Percentiles rank a stretch among this genome's conserved stretches.
These are phyloP conservation scores for Closterium sp. DNA, from an alignment of 139 green algal genomes.

Conservation along the genomic window DNA sequence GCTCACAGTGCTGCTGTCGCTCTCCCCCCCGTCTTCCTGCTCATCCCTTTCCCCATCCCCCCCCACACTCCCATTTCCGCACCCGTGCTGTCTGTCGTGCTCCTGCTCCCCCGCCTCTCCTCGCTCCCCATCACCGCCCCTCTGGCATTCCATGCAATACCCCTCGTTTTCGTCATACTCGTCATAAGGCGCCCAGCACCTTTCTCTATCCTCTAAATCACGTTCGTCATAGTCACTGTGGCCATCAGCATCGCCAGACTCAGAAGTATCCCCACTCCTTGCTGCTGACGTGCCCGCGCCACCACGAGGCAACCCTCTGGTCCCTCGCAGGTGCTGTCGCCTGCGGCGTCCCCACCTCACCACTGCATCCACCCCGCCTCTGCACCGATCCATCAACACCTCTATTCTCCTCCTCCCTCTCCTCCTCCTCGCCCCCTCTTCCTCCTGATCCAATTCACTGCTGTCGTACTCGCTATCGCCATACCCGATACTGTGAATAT, in stretches of 20 bases:
- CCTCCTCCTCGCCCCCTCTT: background rate
- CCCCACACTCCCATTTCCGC: background rate
- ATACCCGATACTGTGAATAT: background rate
- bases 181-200: background rate
- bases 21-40: background rate
- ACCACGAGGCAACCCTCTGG: background rate
- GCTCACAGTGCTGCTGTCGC: background rate
- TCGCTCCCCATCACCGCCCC: background rate
- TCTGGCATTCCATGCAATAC: background rate
- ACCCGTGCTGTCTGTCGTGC: background rate
- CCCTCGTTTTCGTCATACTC: background rate
- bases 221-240: background rate
- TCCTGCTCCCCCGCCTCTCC: background rate
- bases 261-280: background rate
- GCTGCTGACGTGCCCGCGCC: background rate
- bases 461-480: background rate
- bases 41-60: background rate
- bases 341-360: background rate
- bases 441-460: background rate
- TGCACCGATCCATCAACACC: background rate
- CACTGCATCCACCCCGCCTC: background rate
- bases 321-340: background rate
- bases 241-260: background rate
- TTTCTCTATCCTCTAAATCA: background rate
- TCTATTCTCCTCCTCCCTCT: background rate